A percentile compares a stretch with the other conserved stretches of the same genome.
phyloP scores from a whole-genome alignment of 208 protist species.

The Lotmaria passim region DNA sequence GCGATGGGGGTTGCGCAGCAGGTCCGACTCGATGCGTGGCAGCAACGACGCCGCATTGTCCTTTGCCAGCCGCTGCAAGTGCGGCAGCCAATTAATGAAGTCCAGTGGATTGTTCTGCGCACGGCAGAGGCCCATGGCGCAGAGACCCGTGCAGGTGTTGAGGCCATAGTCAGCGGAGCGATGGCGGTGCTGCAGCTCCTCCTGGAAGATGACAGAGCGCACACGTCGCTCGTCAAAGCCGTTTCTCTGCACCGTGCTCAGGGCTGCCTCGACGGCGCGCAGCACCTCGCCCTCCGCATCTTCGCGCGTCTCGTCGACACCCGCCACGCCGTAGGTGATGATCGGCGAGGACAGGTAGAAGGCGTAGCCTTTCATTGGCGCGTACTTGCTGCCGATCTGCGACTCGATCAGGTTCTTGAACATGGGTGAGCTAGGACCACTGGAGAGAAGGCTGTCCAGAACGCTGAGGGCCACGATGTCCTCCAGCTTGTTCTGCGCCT shows the following conservation, averaged over 20 bases:
- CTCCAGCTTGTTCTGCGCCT: conserved; percentile 64
- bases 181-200: conserved; percentile 90
- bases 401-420: conserved; percentile 91
- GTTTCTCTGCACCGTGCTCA: conserved; percentile 63
- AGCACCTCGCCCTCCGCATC: conserved; percentile 72
- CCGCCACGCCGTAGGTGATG: conserved; percentile 89
- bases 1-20: conserved; percentile 77
- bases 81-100: conserved; percentile 89
- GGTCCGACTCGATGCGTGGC: conserved; percentile 61
- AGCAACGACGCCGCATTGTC: conserved; percentile 71
- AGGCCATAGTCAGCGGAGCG: conserved; percentile 88
- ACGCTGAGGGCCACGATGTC: conserved; percentile 85
- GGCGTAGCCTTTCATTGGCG: conserved; percentile 84
- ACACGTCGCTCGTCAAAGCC: conserved; percentile 87
- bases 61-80: conserved; percentile 59
- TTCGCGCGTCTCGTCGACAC: conserved; percentile 73
- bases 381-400: conserved; percentile 86
- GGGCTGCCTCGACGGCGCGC: conserved; percentile 54
- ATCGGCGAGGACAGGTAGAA: conserved; percentile 84
- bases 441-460: conserved; percentile 82
- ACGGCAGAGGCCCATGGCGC: conserved; percentile 74
- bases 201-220: conserved; percentile 87
- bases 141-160: conserved; percentile 77
- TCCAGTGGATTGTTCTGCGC: conserved; percentile 77
- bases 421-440: conserved; percentile 86